Evolutionary conservation across 1,284 basidiomycete species (phyloP).

Genomic region (Leccinum pachyderme): DNA sequence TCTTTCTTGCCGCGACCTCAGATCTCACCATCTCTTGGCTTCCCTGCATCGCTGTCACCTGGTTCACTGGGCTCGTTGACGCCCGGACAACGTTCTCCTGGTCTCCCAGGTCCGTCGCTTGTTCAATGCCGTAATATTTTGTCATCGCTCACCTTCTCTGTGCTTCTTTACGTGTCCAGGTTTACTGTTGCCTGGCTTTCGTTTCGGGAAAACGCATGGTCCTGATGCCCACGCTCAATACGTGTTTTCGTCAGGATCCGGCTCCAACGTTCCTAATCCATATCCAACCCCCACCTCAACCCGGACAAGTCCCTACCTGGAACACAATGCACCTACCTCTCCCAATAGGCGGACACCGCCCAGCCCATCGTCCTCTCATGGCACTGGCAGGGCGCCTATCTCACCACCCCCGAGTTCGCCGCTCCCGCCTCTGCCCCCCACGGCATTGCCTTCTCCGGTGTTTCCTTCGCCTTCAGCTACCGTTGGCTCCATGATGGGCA

Average conservation of each 20-base stretch:
- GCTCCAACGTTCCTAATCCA: not conserved
- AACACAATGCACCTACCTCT: not conserved
- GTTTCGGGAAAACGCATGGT: slow-evolving; percentile 3
- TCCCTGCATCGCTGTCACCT: slow-evolving; percentile 21
- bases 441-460: slow-evolving; percentile 11
- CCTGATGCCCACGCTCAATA: not conserved
- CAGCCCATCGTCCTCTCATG: slow-evolving; percentile 3
- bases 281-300: slow-evolving; percentile 4
- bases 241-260: not conserved
- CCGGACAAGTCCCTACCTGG: not conserved
- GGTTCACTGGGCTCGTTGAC: slow-evolving; percentile 19
- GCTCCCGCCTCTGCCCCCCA: slow-evolving; percentile 23
- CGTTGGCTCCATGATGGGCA: not conserved
- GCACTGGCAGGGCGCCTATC: slow-evolving; percentile 12
- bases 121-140: slow-evolving; percentile 8
- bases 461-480: slow-evolving; percentile 5
- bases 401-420: slow-evolving; percentile 31
- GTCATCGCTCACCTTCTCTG: slow-evolving; percentile 4
- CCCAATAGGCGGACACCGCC: slow-evolving; percentile 4
- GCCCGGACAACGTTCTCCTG: slow-evolving; percentile 24
- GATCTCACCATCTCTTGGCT: slow-evolving; percentile 1
- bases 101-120: slow-evolving; percentile 23
- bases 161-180: slow-evolving; percentile 16
- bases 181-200: slow-evolving; percentile 25
- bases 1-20: slow-evolving; percentile 1